Base-by-base conservation (phyloP, 495 filamentous ascomycete species). In the Coniosporium apollinis region DNA sequence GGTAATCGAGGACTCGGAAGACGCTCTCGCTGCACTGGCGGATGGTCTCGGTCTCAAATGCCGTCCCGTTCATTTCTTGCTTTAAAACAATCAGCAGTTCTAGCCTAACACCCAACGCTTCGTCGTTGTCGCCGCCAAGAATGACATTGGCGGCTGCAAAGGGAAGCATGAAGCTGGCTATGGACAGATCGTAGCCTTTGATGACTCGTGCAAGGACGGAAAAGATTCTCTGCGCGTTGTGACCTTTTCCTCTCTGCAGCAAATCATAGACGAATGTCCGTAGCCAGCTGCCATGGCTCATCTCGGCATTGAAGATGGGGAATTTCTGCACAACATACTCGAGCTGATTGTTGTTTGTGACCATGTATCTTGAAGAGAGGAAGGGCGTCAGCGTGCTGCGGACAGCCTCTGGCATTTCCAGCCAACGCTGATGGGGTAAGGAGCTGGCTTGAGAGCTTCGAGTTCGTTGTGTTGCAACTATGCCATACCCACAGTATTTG, bases 1-100 rank as follows among this genome's bases (percentile, higher is more conserved):
- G 66, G 53, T 97, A 93, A 50, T 97, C 91, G 17, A 96, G 66
- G 10, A 91, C 72, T 37, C 75, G 74, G 55, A 97, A 97, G 7
- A 93, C 74, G 36, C 78, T 81, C 82, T 94, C 79, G 50, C 79
- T 86, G 54, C 78, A 85, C 19, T 78, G 64, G 48, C 85, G 78
- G 39, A 79, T 65, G 24, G 76, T 74, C 37, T 91, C 81, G 19
- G 61, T 65, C 36, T 72, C 60, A 5, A 59, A 47, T 35, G 45
- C 61, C 56, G 47, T 74, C 39, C 47, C 60, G 45, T 45, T 53
- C 33, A 81, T 64, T 33, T 75, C 64, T 37, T 72, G 57, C 11
- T 61, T 57, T 16, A 97, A 56, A 11, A 96, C 71, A 7, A 57
- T 67, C 19, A 72, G 56, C 14, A 96, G 47, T 55, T 96, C 89